These are phyloP conservation scores for Leishmania amazonensis DNA, from an alignment of 208 protist species.

Conservation along the genomic window DNA sequence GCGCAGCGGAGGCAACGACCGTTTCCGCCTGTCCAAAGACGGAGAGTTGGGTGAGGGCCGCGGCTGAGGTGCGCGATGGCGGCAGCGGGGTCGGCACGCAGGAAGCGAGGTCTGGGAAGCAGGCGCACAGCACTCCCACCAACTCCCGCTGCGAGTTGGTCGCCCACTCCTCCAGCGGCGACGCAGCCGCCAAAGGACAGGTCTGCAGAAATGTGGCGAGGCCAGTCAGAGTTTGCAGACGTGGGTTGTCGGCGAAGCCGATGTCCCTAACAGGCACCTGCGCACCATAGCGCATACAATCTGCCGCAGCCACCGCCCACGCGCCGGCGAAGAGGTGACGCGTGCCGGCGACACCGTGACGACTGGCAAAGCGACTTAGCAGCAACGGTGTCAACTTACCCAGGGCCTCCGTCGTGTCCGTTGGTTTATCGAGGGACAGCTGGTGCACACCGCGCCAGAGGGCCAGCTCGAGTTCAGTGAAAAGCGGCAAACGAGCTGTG, in stretches of 20 bases:
- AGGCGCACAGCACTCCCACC: conserved; percentile 45
- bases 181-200: conserved; percentile 44
- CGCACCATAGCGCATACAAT: conserved; percentile 50
- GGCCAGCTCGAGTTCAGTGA: conserved; percentile 59
- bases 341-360: conserved; percentile 56
- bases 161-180: conserved; percentile 68
- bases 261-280: conserved; percentile 63
- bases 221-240: conserved; percentile 39
- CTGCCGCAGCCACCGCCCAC: conserved; percentile 58
- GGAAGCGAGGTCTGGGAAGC: conserved; percentile 40
- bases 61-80: conserved; percentile 11
- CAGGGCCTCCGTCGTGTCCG: conserved; percentile 23
- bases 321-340: conserved; percentile 51
- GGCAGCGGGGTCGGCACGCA: conserved; percentile 14
- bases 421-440: conserved; percentile 20
- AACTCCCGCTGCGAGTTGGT: conserved; percentile 58
- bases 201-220: conserved; percentile 52
- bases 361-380: conserved; percentile 52
- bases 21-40: conserved; percentile 23
- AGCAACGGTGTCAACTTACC: conserved; percentile 63
- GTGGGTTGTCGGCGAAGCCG: conserved; percentile 36
- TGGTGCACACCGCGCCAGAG: conserved; percentile 60
- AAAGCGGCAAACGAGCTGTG: conserved; percentile 48
- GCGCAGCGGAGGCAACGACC: neutral
- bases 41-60: conserved; percentile 18